phyloP scores from a whole-genome alignment of 2,329 filamentous ascomycete genomes.

The Tothia fuscella region DNA sequence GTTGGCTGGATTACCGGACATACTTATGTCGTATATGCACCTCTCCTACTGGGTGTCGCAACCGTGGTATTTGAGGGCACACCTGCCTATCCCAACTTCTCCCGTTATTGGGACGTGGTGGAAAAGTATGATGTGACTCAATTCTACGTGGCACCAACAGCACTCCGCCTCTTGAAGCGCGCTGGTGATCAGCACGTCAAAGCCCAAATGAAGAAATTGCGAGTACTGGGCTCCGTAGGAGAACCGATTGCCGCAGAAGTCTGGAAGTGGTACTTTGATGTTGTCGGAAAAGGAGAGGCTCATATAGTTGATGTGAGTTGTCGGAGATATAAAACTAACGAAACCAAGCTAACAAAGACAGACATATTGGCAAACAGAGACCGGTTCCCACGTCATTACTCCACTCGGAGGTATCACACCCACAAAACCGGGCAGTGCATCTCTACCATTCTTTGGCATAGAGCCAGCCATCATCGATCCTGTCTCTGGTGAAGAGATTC shows the following conservation, averaged over 20 bases:
- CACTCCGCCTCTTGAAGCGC: constrained; percentile 83
- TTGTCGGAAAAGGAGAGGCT: constrained; percentile 83
- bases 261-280: constrained; percentile 99
- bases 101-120: constrained; percentile 97
- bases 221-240: constrained; percentile 86
- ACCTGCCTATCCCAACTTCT: constrained; percentile 94
- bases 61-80: constrained; percentile 98
- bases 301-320: constrained; percentile 83
- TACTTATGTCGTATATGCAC: constrained; percentile 96
- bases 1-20: constrained; percentile 99
- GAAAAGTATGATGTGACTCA: constrained; percentile 91
- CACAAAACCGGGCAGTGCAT: constrained; percentile 92
- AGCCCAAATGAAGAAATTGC: constrained; percentile 75
- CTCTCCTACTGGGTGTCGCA: constrained; percentile 79
- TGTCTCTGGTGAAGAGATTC: constrained; percentile 82
- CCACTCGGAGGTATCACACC: constrained; percentile 87
- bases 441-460: constrained; percentile 94
- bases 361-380: constrained; percentile 99
- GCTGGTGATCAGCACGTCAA: constrained; percentile 89
- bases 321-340: constrained; percentile 3
- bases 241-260: constrained; percentile 97
- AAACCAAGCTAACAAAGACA: constrained; percentile 27
- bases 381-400: constrained; percentile 89
- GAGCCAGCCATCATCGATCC: constrained; percentile 97
- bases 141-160: constrained; percentile 96